Evolutionary conservation across 495 filamentous ascomycete species (phyloP), one percentile per base, ranked within the genome.

Genomic region (Bacidia rubella): DNA sequence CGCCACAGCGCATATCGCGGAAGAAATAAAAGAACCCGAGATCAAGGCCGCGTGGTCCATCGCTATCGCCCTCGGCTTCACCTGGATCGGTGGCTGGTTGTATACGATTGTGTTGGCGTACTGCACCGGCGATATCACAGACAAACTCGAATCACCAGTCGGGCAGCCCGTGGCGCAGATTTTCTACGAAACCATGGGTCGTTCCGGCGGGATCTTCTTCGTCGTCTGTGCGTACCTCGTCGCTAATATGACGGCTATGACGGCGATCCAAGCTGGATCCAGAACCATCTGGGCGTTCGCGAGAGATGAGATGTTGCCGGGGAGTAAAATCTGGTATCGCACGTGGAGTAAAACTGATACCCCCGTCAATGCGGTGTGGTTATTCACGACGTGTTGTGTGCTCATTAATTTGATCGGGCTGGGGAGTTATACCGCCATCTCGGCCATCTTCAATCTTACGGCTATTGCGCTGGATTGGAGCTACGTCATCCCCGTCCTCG

Each of bases 81-180:
- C 78, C 22, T 83, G 81, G 61, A 54, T 82, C 22, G 71, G 68
- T 26, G 80, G 80, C 3, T 77, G 75, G 49, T 57, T 79, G 42
- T 82, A 79, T 65, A 82, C 78, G 63, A 79, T 82, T 44, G 78
- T 81, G 17, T 70, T 83, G 1, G 74, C 73, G 54, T 74, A 78
- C 63, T 73, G 68, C 70, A 82, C 80, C 75, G 78, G 77, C 53
- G 64, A 79, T 60, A 66, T 68, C 0, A 49, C 53, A 25, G 62
- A 56, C 1, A 74, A 79, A 39, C 63, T 80, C 19, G 48, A 22
- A 0, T 71, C 66, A 15, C 63, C 64, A 0, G 68, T 76, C 54
- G 68, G 65, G 2, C 80, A 83, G 57, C 79, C 80, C 4, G 79
- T 83, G 1, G 79, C 77, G 1, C 79, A 82, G 54, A 73, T 83